A percentile compares a stretch with the other conserved stretches of the same genome.
These are phyloP conservation scores for Candida anutae DNA, from an alignment of 1,139 yeast genomes.

Conservation along the genomic window DNA sequence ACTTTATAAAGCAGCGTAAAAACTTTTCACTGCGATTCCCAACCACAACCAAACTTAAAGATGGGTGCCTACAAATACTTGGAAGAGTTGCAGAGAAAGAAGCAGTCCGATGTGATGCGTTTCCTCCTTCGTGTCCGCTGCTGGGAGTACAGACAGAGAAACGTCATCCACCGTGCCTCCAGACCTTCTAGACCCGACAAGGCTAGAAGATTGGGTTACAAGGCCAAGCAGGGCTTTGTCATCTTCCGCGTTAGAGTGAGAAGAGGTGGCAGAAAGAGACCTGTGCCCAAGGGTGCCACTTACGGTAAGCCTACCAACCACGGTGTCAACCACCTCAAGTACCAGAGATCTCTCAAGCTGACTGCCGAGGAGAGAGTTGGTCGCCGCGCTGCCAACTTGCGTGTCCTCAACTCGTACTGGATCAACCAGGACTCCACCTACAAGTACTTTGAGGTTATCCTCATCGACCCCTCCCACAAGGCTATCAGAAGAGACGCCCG, in stretches of 20 bases:
- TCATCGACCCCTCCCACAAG: slow-evolving; percentile 96
- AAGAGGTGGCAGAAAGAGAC: slow-evolving; percentile 99
- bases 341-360: slow-evolving; percentile 96
- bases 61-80: slow-evolving; percentile 99
- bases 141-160: slow-evolving; percentile 99
- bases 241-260: slow-evolving; percentile 98
- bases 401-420: slow-evolving; percentile 99
- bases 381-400: slow-evolving; percentile 97
- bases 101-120: slow-evolving; percentile 99
- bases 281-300: slow-evolving; percentile 99
- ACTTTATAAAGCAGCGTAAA: no score
- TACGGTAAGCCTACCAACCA: slow-evolving; percentile 99
- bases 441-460: slow-evolving; percentile 97
- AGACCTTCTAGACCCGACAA: slow-evolving; percentile 99
- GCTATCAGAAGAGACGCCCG: slow-evolving; percentile 98
- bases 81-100: slow-evolving; percentile 99
- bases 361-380: slow-evolving; percentile 99
- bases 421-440: slow-evolving; percentile 98
- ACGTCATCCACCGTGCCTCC: slow-evolving; percentile 97
- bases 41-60: slow-evolving; percentile 10
- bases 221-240: slow-evolving; percentile 99
- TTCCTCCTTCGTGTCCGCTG: slow-evolving; percentile 99
- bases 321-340: slow-evolving; percentile 98
- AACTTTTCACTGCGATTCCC: neutral
- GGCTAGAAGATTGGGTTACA: slow-evolving; percentile 99